Percentiles rank a stretch among this genome's conserved stretches.
Evolutionary conservation across 2,329 filamentous ascomycete species (phyloP).

Genomic region (Xylariales sp.): DNA sequence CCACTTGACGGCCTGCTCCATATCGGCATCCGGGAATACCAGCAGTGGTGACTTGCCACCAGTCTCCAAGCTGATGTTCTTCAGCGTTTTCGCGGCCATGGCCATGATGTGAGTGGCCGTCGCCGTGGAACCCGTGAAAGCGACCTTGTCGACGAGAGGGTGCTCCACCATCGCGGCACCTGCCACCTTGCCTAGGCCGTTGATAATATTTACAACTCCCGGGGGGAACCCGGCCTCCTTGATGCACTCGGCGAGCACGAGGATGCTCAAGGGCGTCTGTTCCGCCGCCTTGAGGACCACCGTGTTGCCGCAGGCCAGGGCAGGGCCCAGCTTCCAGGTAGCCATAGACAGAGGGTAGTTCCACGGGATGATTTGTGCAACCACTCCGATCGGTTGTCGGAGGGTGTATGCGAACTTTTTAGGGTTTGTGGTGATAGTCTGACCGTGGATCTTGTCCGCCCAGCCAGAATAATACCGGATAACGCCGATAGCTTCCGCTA

Average conservation of each 20-base stretch:
- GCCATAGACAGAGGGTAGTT: slow-evolving; percentile 54
- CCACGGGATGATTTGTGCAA: slow-evolving; percentile 65
- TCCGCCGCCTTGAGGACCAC: slow-evolving; percentile 63
- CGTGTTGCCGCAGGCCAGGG: slow-evolving; percentile 60
- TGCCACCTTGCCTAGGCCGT: slow-evolving; percentile 64
- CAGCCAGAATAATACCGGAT: slow-evolving; percentile 74
- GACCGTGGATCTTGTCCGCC: slow-evolving; percentile 74
- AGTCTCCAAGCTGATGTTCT: slow-evolving; percentile 63
- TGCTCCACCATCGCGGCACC: slow-evolving; percentile 67
- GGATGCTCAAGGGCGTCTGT: slow-evolving; percentile 61
- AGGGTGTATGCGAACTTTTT: slow-evolving; percentile 73
- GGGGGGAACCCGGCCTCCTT: slow-evolving; percentile 73
- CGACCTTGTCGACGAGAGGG: slow-evolving; percentile 68
- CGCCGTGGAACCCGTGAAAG: slow-evolving; percentile 72
- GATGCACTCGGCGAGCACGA: slow-evolving; percentile 63
- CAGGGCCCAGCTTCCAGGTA: slow-evolving; percentile 78
- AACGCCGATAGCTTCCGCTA: slow-evolving; percentile 41
- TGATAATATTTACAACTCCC: slow-evolving; percentile 72
- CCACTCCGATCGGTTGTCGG: slow-evolving; percentile 71
- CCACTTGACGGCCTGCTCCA: slow-evolving; percentile 64
- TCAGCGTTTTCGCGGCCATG: slow-evolving; percentile 58
- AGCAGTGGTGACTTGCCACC: slow-evolving; percentile 63
- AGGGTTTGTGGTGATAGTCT: slow-evolving; percentile 66
- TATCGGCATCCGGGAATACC: slow-evolving; percentile 61
- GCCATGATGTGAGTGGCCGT: slow-evolving; percentile 76